phyloP scores from a whole-genome alignment of 148 eudicot genomes.

The Vaccinium macrocarpon region DNA sequence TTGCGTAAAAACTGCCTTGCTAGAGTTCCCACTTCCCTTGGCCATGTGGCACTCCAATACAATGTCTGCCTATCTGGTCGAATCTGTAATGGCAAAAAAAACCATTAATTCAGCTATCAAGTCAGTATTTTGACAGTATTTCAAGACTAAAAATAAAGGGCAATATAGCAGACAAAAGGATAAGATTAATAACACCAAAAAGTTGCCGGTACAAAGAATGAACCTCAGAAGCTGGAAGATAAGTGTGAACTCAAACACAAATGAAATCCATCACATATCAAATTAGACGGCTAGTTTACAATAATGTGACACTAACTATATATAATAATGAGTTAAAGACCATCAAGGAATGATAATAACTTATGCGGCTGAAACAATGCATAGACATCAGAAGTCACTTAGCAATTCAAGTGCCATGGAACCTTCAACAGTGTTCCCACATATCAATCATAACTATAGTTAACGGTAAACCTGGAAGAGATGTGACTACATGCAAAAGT shows the following conservation, averaged over 20 bases:
- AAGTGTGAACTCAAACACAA: not conserved
- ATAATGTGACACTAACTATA: not conserved
- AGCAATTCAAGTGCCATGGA: not conserved
- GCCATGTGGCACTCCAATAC: constrained; percentile 99
- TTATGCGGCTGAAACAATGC: not conserved
- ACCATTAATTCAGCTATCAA: not conserved
- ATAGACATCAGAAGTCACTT: not conserved
- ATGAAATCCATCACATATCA: not conserved
- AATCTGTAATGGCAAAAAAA: constrained; percentile 40
- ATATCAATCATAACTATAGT: not conserved
- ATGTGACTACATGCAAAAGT: too few relatives aligned
- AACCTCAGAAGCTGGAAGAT: constrained; percentile 2
- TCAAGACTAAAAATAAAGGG: not conserved
- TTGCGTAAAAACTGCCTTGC: constrained; percentile 91
- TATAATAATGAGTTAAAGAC: not conserved
- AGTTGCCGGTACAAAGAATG: not conserved
- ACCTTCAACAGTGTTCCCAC: not conserved
- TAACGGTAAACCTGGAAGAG: not conserved
- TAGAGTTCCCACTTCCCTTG: constrained; percentile 84
- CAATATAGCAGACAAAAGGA: not conserved
- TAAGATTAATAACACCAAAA: not conserved
- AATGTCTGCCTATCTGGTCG: constrained; percentile 98
- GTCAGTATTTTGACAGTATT: not conserved
- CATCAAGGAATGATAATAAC: not conserved
- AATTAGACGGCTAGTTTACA: not conserved